phyloP scores from a whole-genome alignment of 1,284 basidiomycete species.

The Microbotryum scabiosae region DNA sequence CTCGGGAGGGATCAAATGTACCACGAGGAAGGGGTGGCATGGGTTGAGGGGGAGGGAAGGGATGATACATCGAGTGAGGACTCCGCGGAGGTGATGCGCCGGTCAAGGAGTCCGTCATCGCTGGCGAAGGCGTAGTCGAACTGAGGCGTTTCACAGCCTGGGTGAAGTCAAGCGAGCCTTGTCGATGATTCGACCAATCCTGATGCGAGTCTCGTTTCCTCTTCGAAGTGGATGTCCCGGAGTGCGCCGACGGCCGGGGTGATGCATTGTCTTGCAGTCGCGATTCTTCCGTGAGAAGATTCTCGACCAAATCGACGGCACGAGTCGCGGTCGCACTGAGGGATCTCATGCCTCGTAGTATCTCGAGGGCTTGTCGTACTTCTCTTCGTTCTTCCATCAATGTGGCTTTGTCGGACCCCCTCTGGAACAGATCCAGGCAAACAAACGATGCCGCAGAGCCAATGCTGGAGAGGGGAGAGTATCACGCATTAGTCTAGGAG shows the following conservation, averaged over 20 bases:
- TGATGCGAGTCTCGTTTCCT: no score
- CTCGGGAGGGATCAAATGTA: no score
- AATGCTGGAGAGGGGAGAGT: not conserved
- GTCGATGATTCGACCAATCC: no score
- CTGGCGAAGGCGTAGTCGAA: no score
- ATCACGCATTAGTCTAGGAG: not conserved
- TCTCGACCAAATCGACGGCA: slow-evolving; percentile 7
- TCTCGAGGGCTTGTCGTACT: not conserved
- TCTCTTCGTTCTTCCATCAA: slow-evolving; percentile 6
- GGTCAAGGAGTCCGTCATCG: no score
- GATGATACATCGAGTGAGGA: no score
- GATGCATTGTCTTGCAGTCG: not conserved
- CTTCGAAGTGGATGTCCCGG: no score
- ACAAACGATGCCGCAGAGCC: slow-evolving; percentile 9
- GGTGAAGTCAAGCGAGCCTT: no score
- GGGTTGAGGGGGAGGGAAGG: no score
- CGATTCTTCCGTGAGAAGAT: slow-evolving; percentile 8
- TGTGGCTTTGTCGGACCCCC: not conserved
- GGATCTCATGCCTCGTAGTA: not conserved
- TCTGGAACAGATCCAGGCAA: slow-evolving; percentile 17
- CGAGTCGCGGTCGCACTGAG: slow-evolving; percentile 8
- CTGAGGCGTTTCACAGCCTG: no score
- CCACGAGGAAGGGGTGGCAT: no score
- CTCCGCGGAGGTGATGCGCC: no score
- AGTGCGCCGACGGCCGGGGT: not conserved